These are phyloP conservation scores for Tubosaeta sp. DNA, from an alignment of 768 basidiomycete genomes.

Conservation along the genomic window DNA sequence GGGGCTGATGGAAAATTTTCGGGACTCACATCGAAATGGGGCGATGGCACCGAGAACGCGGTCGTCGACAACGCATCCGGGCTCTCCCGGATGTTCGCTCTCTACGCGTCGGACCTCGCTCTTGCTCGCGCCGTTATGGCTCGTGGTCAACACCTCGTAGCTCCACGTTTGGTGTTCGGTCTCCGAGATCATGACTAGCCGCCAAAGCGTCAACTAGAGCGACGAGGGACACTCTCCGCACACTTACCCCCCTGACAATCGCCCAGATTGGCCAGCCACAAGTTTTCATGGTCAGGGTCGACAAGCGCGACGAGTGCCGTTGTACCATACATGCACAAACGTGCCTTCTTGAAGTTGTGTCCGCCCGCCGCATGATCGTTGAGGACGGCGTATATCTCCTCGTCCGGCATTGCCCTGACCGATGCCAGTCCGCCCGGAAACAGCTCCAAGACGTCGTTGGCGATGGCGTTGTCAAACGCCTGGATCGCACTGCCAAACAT, in stretches of 20 bases:
- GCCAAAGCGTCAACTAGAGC: slow-evolving; percentile 11
- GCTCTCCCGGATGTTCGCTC: slow-evolving; percentile 63
- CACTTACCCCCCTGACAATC: slow-evolving; percentile 72
- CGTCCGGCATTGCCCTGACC: slow-evolving; percentile 49
- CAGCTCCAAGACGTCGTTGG: slow-evolving; percentile 57
- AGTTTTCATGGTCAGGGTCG: slow-evolving; percentile 61
- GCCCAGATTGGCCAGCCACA: slow-evolving; percentile 79
- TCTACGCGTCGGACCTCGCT: slow-evolving; percentile 61
- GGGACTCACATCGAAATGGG: slow-evolving; percentile 61
- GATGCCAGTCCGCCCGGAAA: slow-evolving; percentile 53
- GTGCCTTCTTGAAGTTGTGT: slow-evolving; percentile 58
- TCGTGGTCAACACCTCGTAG: slow-evolving; percentile 55
- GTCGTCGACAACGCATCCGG: slow-evolving; percentile 59
- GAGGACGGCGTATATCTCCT: slow-evolving; percentile 54
- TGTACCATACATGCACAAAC: slow-evolving; percentile 75
- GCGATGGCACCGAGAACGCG: slow-evolving; percentile 76
- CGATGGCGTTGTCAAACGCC: slow-evolving; percentile 64
- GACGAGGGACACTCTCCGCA: slow-evolving; percentile 5
- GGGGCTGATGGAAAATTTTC: background rate
- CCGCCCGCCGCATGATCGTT: slow-evolving; percentile 60
- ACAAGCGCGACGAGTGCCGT: slow-evolving; percentile 71
- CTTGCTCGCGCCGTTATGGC: slow-evolving; percentile 68
- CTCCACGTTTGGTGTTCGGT: slow-evolving; percentile 50
- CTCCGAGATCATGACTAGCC: slow-evolving; percentile 48
- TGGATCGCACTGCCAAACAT: slow-evolving; percentile 55